phyloP scores from a whole-genome alignment of 805 yeast genomes.

The Starmera pachycereana region DNA sequence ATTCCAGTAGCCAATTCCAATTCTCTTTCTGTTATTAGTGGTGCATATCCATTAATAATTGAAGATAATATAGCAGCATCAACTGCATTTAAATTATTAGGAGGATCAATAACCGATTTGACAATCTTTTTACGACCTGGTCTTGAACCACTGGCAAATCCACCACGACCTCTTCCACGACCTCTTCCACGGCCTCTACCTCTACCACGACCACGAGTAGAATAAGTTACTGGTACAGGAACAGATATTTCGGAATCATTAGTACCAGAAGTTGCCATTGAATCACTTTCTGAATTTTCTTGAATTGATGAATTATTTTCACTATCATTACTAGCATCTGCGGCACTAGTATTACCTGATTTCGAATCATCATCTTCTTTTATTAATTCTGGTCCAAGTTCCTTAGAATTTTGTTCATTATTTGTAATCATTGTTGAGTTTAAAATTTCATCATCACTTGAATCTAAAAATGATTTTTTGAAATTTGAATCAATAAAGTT shows the following conservation, averaged over 20 bases:
- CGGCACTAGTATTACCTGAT: too few relatives aligned
- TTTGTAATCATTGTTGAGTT: background rate
- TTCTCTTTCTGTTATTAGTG: constrained; percentile 23
- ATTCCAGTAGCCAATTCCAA: constrained; percentile 21
- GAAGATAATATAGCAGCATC: constrained; percentile 3
- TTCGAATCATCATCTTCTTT: background rate
- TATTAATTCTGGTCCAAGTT: background rate
- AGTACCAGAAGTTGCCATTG: background rate
- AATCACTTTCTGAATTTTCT: constrained; percentile 12
- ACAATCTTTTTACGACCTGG: too few relatives aligned
- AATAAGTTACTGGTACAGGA: too few relatives aligned
- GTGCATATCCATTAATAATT: constrained; percentile 21
- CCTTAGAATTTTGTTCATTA: background rate
- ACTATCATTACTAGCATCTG: background rate
- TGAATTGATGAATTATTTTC: background rate
- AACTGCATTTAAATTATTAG: background rate
- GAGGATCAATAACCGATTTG: too few relatives aligned
- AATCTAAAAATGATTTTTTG: background rate
- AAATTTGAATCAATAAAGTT: background rate
- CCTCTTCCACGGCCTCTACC: background rate
- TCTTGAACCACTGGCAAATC: too few relatives aligned
- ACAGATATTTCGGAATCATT: too few relatives aligned
- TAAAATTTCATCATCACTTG: background rate
- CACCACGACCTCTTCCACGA: background rate
- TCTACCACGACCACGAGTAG: background rate